Conservation (phyloP, 768 basidiomycete species). For the Suillus luteus region DNA sequence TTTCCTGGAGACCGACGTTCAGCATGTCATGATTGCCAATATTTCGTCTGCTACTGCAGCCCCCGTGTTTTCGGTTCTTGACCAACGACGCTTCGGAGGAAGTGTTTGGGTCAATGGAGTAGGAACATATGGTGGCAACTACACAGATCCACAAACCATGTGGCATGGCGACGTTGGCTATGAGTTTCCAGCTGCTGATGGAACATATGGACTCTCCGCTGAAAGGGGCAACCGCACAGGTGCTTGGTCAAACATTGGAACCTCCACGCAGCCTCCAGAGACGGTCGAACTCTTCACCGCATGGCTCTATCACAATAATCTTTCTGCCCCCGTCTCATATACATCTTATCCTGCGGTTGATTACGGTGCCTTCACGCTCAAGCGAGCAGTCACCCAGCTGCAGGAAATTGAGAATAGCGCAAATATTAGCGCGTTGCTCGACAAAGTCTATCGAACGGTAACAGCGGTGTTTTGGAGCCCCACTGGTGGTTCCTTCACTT, state of each 20-base stretch:
- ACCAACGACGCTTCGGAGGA: constrained; percentile 55
- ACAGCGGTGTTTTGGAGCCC: constrained; percentile 62
- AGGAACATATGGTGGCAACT: constrained; percentile 8
- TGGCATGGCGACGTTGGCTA: constrained; percentile 76
- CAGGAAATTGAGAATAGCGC: constrained; percentile 48
- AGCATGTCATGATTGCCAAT: constrained; percentile 61
- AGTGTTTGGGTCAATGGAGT: constrained; percentile 46
- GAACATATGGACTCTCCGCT: constrained; percentile 33
- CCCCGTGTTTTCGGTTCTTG: constrained; percentile 64
- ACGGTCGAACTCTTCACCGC: constrained; percentile 67
- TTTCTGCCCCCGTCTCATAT: constrained; percentile 48
- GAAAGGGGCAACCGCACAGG: constrained; percentile 54
- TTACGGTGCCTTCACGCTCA: constrained; percentile 39
- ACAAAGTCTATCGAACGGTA: constrained; percentile 40
- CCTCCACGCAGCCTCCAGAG: constrained; percentile 57
- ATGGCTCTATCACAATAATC: constrained; percentile 50
- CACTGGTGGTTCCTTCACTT: constrained; percentile 43
- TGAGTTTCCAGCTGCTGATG: constrained; percentile 38
- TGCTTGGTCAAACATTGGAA: constrained; percentile 64
- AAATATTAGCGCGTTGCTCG: constrained; percentile 52
- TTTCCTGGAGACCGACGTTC: constrained; percentile 64
- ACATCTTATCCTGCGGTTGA: constrained; percentile 55
- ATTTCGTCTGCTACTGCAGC: constrained; percentile 46
- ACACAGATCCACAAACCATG: constrained; percentile 38
- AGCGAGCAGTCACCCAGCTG: constrained; percentile 36